Conservation (phyloP, 1,284 basidiomycete genomes). For the Amylostereum chailletii region DNA sequence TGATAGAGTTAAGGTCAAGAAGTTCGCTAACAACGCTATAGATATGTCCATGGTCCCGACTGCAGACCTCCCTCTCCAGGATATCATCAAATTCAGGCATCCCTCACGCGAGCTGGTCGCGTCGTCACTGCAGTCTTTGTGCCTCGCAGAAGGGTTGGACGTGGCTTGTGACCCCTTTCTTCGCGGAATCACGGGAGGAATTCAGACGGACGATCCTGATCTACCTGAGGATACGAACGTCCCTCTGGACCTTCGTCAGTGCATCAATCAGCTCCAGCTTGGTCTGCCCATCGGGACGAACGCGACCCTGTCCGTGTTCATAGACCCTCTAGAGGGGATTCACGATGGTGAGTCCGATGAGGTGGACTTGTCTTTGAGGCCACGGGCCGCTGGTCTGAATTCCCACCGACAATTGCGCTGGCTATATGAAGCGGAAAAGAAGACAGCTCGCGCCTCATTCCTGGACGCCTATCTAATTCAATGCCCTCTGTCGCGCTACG, state of each 20-base stretch:
- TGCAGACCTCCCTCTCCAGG: constrained; percentile 71
- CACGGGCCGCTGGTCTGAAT: too few relatives aligned
- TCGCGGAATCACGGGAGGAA: not conserved
- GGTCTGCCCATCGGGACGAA: not conserved
- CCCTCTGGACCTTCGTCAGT: constrained; percentile 10
- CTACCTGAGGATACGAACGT: too few relatives aligned
- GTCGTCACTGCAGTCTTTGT: constrained; percentile 68
- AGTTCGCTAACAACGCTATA: constrained; percentile 23
- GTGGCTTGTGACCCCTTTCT: not conserved
- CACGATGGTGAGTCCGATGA: too few relatives aligned
- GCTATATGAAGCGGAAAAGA: constrained; percentile 3
- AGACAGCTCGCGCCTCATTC: constrained; percentile 9
- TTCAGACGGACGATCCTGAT: not conserved
- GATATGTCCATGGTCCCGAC: constrained; percentile 68
- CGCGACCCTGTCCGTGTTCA: too few relatives aligned
- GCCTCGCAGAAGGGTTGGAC: constrained; percentile 44
- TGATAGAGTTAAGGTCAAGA: not conserved
- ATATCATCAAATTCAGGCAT: constrained; percentile 57
- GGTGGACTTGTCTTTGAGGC: too few relatives aligned
- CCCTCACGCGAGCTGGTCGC: constrained; percentile 50
- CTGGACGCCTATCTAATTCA: constrained; percentile 9
- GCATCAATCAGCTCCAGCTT: constrained; percentile 13
- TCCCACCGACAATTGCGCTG: not conserved
- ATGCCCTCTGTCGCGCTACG: not conserved
- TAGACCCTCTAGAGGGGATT: too few relatives aligned